Percentiles rank a stretch among this genome's conserved stretches.
Evolutionary conservation across 768 basidiomycete species (phyloP).

Genomic region (Mycena chlorophos): DNA sequence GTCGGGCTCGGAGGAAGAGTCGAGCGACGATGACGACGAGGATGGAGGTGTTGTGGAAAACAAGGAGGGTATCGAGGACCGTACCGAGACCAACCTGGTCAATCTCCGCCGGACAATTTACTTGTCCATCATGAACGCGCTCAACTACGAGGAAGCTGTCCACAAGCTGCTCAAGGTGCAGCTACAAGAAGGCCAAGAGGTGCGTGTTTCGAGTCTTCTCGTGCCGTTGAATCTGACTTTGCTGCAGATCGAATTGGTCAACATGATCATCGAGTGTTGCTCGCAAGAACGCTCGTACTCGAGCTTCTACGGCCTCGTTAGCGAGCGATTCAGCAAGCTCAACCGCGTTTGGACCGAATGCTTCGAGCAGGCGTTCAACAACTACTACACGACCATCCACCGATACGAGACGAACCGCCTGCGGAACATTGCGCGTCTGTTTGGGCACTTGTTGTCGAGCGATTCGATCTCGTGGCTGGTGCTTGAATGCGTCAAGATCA

Average conservation of each 20-base stretch:
- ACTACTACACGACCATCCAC: conserved; percentile 95
- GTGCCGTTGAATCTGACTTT: background rate
- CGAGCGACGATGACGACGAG: conserved; percentile 63
- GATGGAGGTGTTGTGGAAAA: conserved; percentile 65
- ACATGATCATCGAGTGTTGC: conserved; percentile 99
- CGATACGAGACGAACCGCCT: conserved; percentile 98
- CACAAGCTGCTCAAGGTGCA: conserved; percentile 96
- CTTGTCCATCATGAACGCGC: conserved; percentile 97
- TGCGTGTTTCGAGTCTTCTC: conserved; percentile 30
- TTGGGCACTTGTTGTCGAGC: conserved; percentile 85
- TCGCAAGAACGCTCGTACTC: conserved; percentile 98
- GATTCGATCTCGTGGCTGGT: conserved; percentile 91
- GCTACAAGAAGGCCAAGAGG: conserved; percentile 91
- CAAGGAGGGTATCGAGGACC: conserved; percentile 90
- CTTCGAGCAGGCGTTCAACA: conserved; percentile 83
- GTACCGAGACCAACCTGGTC: conserved; percentile 92
- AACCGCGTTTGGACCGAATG: conserved; percentile 92
- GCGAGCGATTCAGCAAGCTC: conserved; percentile 95
- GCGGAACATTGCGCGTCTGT: conserved; percentile 95
- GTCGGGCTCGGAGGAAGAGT: conserved; percentile 64
- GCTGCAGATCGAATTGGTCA: conserved; percentile 85
- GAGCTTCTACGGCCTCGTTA: conserved; percentile 94
- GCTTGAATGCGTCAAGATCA: conserved; percentile 84
- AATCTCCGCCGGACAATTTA: conserved; percentile 94
- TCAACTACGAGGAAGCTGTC: conserved; percentile 98